Conservation (phyloP, 768 basidiomycete genomes). For the Rickenella mellea region DNA sequence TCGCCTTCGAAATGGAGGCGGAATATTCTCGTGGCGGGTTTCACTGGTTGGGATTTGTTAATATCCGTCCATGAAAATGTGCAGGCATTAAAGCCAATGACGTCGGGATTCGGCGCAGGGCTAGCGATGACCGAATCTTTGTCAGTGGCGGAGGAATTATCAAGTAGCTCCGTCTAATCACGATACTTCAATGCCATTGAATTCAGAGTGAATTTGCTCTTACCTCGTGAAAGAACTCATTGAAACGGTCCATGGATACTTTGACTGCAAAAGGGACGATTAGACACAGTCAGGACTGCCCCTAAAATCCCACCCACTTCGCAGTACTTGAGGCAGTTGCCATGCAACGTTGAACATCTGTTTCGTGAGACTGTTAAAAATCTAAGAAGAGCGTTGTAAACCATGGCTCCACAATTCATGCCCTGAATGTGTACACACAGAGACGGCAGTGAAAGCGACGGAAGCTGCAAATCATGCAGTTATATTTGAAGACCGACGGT, state of each 20-base stretch:
- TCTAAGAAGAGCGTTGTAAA: slow-evolving; percentile 9
- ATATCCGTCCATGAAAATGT: slow-evolving; percentile 40
- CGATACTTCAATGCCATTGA: neutral
- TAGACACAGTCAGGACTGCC: slow-evolving; percentile 9
- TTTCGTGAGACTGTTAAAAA: slow-evolving; percentile 52
- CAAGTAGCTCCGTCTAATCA: slow-evolving; percentile 21
- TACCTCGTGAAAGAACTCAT: slow-evolving; percentile 33
- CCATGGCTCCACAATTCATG: too few relatives aligned
- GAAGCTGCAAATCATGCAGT: too few relatives aligned
- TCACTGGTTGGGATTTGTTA: slow-evolving; percentile 6
- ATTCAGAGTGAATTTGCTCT: neutral
- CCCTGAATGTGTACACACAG: too few relatives aligned
- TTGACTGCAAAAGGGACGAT: slow-evolving; percentile 28
- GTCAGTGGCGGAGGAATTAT: slow-evolving; percentile 14
- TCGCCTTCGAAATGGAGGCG: slow-evolving; percentile 5
- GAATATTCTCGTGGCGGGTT: slow-evolving; percentile 9
- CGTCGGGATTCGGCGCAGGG: slow-evolving; percentile 8
- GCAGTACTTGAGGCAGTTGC: slow-evolving; percentile 19
- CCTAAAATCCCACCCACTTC: slow-evolving; percentile 13
- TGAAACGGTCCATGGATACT: slow-evolving; percentile 55
- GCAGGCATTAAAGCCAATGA: slow-evolving; percentile 44
- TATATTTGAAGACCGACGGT: too few relatives aligned
- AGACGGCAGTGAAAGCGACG: too few relatives aligned
- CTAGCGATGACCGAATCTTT: slow-evolving; percentile 4
- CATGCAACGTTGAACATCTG: slow-evolving; percentile 31